Base-by-base conservation (phyloP, 352 stramenopile genomes). In the Phytopythium boreale region DNA sequence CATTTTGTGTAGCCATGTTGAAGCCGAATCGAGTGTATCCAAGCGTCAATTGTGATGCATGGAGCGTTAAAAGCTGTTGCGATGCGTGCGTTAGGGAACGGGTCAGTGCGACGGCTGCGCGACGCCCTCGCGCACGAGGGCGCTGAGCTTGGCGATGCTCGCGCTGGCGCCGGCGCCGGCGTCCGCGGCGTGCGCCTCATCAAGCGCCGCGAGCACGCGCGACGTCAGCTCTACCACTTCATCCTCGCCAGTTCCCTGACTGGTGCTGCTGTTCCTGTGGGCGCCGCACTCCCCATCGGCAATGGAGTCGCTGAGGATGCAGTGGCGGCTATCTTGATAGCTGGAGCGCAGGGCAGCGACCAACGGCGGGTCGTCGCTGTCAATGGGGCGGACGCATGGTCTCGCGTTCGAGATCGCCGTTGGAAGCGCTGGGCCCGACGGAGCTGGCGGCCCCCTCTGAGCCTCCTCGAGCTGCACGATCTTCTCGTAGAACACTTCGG, bases 381-480 rank as follows among this genome's bases (percentile, higher is more conserved):
- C 78, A 22, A 93, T 88, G 12, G 79, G 84, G 12, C 82, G 80
- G 36, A 93, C 82, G 59, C 55, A 82, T 20, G 84, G 84, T 12
- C 84, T 79, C 9, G 76, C 79, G 37, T 88, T 85, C 11, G 70
- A 59, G 12, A 84, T 67, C 2, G 77, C 77, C 0, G 82, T 91
- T n/a, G 73, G 66, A 15, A 93, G 74, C 24, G n/a, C 59, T 14
- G 59, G 52, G 3, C 60, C 39, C 2, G 29, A 58, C 10, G 63
- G 62, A 7, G 61, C 50, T 3, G 64, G 39, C 11, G 57, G 67
- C n/a, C 19, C n/a, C 36, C 6, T 24, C 2, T 59, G 46, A 37
- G 63, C 53, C 17, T 59, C 31, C 52, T 70, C 29, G n/a, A 59
- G 22, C 62, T 56, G 51, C 44, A 72, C 68, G 53, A 91, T 74